Base-by-base conservation (phyloP, 352 stramenopile species). In the Phytopythium kandeliae region DNA sequence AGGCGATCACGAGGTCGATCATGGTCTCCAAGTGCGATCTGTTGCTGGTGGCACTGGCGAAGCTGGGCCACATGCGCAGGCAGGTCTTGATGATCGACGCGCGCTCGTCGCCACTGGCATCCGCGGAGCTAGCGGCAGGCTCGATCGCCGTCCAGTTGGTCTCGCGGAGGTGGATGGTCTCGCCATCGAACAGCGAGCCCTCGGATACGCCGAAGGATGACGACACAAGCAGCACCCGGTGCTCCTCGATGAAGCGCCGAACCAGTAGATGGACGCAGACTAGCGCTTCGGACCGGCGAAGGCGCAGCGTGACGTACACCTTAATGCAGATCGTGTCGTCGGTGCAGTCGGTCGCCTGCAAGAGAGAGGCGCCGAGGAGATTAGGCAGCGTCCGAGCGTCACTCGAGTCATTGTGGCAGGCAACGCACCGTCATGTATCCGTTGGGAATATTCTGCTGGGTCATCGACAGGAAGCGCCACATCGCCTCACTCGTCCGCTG, bases 391-490 rank as follows among this genome's bases (percentile, higher is more conserved):
- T n/a, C n/a, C n/a, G n/a, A n/a, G n/a, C n/a, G n/a, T n/a, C n/a
- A n/a, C n/a, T n/a, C n/a, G n/a, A n/a, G n/a, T 30, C 24, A 25
- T 19, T 17, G n/a, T 4, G 10, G 5, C 22, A n/a, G n/a, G n/a
- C n/a, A n/a, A 59, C 61, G 17, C 11, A 69, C 62, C 48, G 62
- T 65, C 28, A 63, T 65, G 46, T 69, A 55, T 10, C 53, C 50
- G 12, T 64, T 57, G 11, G 35, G 41, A 19, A 69, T 55, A 6
- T 69, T 46, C 22, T 63, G 36, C 15, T 65, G 44, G 4, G 43
- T 44, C 19, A 63, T 58, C 4, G 57, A 58, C 48, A 69, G 54
- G 13, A 36, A 63, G 30, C 40, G 48, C 60, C 60, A 67, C 30
- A 42, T 48, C 5, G 56, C 51, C 1, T 56, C 40, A 4, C 34